Evolutionary conservation across 371 early-diverging fungal genomes (phyloP).

Genomic region (Mortierella sp.): DNA sequence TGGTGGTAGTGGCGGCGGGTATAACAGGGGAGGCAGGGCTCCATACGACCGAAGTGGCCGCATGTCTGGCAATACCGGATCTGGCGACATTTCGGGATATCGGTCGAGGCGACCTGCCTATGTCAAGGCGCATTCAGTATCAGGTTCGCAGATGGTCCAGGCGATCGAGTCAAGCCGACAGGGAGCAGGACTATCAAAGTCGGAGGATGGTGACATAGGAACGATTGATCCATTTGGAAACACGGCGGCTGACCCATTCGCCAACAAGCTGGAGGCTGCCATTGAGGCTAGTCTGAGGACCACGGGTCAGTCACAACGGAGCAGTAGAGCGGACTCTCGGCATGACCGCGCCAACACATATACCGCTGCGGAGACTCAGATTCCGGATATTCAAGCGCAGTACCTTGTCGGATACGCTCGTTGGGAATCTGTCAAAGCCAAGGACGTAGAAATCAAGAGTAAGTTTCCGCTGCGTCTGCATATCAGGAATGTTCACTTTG

Average conservation of each 20-base stretch:
- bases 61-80: neutral
- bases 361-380: neutral
- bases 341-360: constrained; percentile 15
- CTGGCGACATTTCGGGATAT: neutral
- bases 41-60: neutral
- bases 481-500: neutral
- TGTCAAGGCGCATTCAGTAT: constrained; percentile 35
- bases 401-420: constrained; percentile 38
- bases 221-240: constrained; percentile 26
- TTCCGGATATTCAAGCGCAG: constrained; percentile 49
- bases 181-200: neutral
- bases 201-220: neutral
- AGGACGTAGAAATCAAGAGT: constrained; percentile 46
- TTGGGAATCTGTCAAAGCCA: constrained; percentile 51
- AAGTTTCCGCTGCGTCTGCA: neutral
- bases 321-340: neutral
- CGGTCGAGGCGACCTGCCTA: constrained; percentile 22
- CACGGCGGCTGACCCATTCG: constrained; percentile 38
- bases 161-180: constrained; percentile 50
- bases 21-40: neutral
- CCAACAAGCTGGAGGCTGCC: constrained; percentile 43
- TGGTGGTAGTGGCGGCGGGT: neutral
- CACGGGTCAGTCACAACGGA: neutral
- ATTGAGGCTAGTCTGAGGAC: constrained; percentile 33
- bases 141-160: constrained; percentile 46